Evolutionary conservation across 192 early-diverging fungal genomes (phyloP), one percentile per base, ranked within the genome.

Genomic region (Lunasporangiospora selenospora): DNA sequence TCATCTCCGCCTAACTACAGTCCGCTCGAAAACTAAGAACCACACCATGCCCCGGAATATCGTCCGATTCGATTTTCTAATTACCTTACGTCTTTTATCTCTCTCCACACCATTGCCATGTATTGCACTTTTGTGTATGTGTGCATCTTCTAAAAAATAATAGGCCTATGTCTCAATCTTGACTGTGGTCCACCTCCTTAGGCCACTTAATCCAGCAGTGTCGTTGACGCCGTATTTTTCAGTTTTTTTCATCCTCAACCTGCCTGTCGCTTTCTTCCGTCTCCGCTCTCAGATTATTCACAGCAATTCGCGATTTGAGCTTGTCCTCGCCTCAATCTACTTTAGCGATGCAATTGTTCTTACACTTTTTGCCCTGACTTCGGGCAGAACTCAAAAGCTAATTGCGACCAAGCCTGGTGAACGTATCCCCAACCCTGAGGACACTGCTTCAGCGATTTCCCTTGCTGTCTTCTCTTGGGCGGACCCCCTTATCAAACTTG

Each of bases 141-240:
- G n/a, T n/a, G n/a, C n/a, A n/a, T n/a, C n/a, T n/a, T n/a, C n/a
- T n/a, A n/a, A n/a, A n/a, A n/a, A n/a, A n/a, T n/a, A n/a, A 3
- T 59, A 69, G 65, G 54, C 54, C 16, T 73, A 73, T 30, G 44
- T 73, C 48, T 58, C 61, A 9, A 19, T 58, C 27, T 34, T 73
- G 32, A 73, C 60, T 3, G 37, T 73, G 6, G 4, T 73, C 27
- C 59, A 73, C n/a, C 36, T 73, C 27, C 18, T 73, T 23, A 45
- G 69, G 24, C 69, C 69, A 7, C 60, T 73, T 49, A 73, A 73
- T 43, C 69, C 69, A n/a, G 36, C 63, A 55, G 54, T 73, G 27
- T 73, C 69, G 21, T 48, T 73, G 30, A 63, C 61, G 15, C 60
- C 69, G 23, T 55, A 73, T 40, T 73, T 73, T n/a, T 62, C 69